phyloP scores from a whole-genome alignment of 164 flowering plant genomes.

The Magnolia sinica region DNA sequence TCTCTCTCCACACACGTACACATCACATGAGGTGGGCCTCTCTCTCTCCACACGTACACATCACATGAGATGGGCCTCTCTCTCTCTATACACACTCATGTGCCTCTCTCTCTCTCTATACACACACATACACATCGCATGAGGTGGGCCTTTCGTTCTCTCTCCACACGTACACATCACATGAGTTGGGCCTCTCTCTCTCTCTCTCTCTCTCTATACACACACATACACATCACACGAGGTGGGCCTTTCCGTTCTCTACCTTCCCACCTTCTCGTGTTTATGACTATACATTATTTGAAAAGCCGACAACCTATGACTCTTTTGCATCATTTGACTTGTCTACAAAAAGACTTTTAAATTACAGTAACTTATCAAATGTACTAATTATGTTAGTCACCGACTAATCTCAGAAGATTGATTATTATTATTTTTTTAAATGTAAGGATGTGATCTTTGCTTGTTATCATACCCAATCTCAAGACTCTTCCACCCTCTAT shows the following conservation, averaged over 20 bases:
- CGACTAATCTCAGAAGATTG: neutral
- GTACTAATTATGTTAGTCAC: constrained; percentile 1
- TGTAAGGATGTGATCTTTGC: constrained; percentile 1
- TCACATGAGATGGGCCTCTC: too few relatives aligned
- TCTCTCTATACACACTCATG: too few relatives aligned
- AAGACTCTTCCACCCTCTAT: neutral
- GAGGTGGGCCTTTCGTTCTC: too few relatives aligned
- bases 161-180: too few relatives aligned
- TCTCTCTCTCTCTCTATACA: neutral
- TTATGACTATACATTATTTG: neutral
- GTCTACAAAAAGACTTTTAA: neutral
- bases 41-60: too few relatives aligned
- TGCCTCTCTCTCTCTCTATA: too few relatives aligned
- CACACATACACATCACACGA: neutral
- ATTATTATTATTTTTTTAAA: neutral
- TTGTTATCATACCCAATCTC: constrained; percentile 1
- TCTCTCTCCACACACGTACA: too few relatives aligned
- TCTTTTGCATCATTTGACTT: neutral
- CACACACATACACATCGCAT: too few relatives aligned
- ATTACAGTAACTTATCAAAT: neutral
- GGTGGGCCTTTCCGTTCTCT: neutral
- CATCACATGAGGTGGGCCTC: too few relatives aligned
- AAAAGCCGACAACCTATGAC: constrained; percentile 3
- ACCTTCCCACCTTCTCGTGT: constrained; percentile 3
- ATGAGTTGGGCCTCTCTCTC: neutral